A percentile compares a stretch with the other conserved stretches of the same genome.
Conservation (phyloP, 2,329 filamentous ascomycete genomes). For the Pleomassaria siparia region DNA sequence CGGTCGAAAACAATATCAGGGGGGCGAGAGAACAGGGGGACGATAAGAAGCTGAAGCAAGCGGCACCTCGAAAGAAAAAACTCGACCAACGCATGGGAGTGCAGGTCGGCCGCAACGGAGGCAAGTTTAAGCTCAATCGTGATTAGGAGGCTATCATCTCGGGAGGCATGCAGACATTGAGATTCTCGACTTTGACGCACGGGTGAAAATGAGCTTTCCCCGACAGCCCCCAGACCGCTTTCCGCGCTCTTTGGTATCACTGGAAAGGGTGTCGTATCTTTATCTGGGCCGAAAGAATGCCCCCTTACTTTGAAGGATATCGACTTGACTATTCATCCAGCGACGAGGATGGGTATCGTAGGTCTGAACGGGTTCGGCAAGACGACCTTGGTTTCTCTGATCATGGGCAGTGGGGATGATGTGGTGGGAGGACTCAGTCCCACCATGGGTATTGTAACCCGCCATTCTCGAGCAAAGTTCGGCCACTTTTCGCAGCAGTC, state of each 20-base stretch:
- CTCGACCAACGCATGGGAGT: constrained; percentile 79
- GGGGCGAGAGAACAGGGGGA: constrained; percentile 77
- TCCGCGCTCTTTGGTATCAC: constrained; percentile 69
- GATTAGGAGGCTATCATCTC: constrained; percentile 59
- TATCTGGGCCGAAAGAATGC: constrained; percentile 55
- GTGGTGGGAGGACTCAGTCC: constrained; percentile 47
- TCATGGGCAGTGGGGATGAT: constrained; percentile 55
- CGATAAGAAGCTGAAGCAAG: constrained; percentile 83
- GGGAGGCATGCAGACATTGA: constrained; percentile 68
- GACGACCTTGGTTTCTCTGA: constrained; percentile 72
- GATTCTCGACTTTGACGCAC: constrained; percentile 60
- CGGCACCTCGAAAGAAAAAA: constrained; percentile 81
- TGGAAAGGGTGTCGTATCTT: constrained; percentile 69
- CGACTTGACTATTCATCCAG: constrained; percentile 68
- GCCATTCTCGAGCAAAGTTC: constrained; percentile 68
- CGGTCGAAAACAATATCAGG: constrained; percentile 72
- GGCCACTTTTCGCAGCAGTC: constrained; percentile 82
- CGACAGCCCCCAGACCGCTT: constrained; percentile 70
- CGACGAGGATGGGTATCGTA: constrained; percentile 73
- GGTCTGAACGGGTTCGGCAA: constrained; percentile 83
- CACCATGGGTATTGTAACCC: constrained; percentile 62
- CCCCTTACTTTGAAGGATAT: constrained; percentile 62
- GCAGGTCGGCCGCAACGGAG: constrained; percentile 70
- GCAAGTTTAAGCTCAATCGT: constrained; percentile 77
- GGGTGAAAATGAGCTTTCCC: constrained; percentile 60